phyloP scores from a whole-genome alignment of 2,329 filamentous ascomycete species.

The Pseudopyricularia javanii region DNA sequence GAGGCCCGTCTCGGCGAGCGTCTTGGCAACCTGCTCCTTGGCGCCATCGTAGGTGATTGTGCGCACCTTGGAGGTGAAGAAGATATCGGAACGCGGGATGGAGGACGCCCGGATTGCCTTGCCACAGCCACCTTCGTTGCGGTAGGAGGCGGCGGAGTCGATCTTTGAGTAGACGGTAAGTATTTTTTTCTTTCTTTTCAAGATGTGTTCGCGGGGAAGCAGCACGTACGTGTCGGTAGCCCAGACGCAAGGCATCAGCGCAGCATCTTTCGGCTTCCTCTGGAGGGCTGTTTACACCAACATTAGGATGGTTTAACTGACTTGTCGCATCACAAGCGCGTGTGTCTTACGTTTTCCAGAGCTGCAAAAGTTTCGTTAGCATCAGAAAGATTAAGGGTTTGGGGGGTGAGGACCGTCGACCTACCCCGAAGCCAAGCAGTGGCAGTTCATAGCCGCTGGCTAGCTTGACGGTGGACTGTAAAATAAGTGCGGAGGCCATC shows the following conservation, averaged over 20 bases:
- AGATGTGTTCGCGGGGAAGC: neutral
- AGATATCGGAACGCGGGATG: slow-evolving; percentile 33
- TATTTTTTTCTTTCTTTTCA: too few relatives aligned
- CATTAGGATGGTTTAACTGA: too few relatives aligned
- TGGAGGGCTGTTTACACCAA: neutral
- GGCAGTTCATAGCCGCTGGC: slow-evolving; percentile 42
- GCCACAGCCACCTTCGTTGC: slow-evolving; percentile 37
- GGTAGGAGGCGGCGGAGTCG: slow-evolving; percentile 39
- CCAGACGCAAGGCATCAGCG: slow-evolving; percentile 12
- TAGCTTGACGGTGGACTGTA: slow-evolving; percentile 37
- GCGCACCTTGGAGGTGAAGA: slow-evolving; percentile 42
- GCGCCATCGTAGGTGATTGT: slow-evolving; percentile 46
- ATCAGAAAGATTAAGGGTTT: too few relatives aligned
- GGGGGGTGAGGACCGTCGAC: slow-evolving; percentile 11
- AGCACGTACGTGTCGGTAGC: slow-evolving; percentile 38
- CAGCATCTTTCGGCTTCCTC: slow-evolving; percentile 1
- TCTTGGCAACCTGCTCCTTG: slow-evolving; percentile 50
- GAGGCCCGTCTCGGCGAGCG: slow-evolving; percentile 48
- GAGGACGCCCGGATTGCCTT: slow-evolving; percentile 25
- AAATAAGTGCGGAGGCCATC: slow-evolving; percentile 31
- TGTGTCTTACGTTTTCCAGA: slow-evolving; percentile 36
- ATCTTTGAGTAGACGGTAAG: slow-evolving; percentile 19
- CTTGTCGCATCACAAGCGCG: neutral
- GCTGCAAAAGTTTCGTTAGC: slow-evolving; percentile 18
- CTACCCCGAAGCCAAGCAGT: slow-evolving; percentile 39